Conservation (phyloP, 495 filamentous ascomycete species). For the Aspergillus wentii region DNA sequence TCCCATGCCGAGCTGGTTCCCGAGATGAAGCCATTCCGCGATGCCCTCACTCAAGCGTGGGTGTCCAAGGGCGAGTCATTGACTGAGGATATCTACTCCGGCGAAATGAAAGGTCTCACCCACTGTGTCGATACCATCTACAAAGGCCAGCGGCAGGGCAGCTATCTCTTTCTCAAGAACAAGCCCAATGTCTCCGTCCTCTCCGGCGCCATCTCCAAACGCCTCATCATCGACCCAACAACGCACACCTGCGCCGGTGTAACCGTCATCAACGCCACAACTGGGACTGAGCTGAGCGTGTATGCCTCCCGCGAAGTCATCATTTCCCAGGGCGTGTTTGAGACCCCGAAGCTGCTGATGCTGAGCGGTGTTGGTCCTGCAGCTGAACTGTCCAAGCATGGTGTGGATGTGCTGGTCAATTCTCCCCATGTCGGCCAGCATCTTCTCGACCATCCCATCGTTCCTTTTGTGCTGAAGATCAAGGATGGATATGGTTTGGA, state of each 20-base stretch:
- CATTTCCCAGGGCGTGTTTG: constrained; percentile 37
- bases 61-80: constrained; percentile 45
- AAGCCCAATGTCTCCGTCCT: constrained; percentile 55
- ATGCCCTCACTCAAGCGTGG: constrained; percentile 53
- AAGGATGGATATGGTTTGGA: constrained; percentile 53
- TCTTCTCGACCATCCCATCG: constrained; percentile 52
- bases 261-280: constrained; percentile 43
- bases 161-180: constrained; percentile 45
- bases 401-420: constrained; percentile 42
- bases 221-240: constrained; percentile 45
- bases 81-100: constrained; percentile 51
- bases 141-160: constrained; percentile 50
- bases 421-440: constrained; percentile 51
- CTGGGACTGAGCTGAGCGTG: constrained; percentile 15
- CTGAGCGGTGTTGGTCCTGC: constrained; percentile 40
- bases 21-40: constrained; percentile 50
- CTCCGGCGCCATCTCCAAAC: constrained; percentile 42
- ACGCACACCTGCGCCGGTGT: constrained; percentile 27
- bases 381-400: constrained; percentile 41
- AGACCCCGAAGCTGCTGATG: constrained; percentile 45
- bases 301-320: constrained; percentile 44
- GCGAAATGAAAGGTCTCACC: constrained; percentile 50
- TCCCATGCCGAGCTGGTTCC: constrained; percentile 51
- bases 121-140: constrained; percentile 55
- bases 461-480: constrained; percentile 50